Base-by-base conservation (phyloP, 495 filamentous ascomycete species). In the Penicillium verhagenii region DNA sequence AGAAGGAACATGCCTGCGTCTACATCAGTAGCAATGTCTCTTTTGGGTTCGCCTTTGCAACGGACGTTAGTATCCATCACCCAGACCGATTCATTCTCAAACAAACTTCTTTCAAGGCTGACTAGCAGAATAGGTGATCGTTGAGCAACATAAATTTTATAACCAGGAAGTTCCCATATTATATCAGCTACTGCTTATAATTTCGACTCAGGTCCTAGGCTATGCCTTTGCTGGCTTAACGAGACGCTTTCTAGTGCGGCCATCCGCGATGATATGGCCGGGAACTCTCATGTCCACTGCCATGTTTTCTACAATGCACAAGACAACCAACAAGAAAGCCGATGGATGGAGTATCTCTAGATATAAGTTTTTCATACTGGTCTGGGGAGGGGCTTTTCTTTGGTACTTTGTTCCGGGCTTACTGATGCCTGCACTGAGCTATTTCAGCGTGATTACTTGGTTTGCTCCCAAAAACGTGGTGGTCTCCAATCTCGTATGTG, bases 21-120 rank as follows among this genome's bases (percentile, higher is more conserved):
- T 93, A 92, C 60, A 89, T 92, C 59, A 89, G 85, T 75, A 92
- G 90, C 70, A 93, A 93, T 68, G 88, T 93, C 24, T 90, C 89
- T n/a, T 93, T 93, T 63, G 90, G 89, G 0, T 93, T 93, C 72
- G 89, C 89, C 21, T 93, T 92, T 70, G 67, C 67, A 7, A 70
- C 67, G 13, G 61, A 83, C 75, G 81, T 93, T 18, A 47, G 65
- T 55, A 18, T 9, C 6, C 11, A 25, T 43, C 18, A 20, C 31
- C 16, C 5, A 3, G 11, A 11, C 11, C 3, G 24, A 28, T 29
- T 11, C 1, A 10, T 19, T 26, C 11, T 24, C 21, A 23, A 10
- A 35, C n/a, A 35, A 10, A 5, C 6, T 21, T 24, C 10, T 11
- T 21, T 31, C 28, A 16, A n/a, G 35, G 26, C 53, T 60, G 23